These are phyloP conservation scores for Thalassiosira mediterranea DNA, from an alignment of 352 stramenopile species.

Conservation along the genomic window DNA sequence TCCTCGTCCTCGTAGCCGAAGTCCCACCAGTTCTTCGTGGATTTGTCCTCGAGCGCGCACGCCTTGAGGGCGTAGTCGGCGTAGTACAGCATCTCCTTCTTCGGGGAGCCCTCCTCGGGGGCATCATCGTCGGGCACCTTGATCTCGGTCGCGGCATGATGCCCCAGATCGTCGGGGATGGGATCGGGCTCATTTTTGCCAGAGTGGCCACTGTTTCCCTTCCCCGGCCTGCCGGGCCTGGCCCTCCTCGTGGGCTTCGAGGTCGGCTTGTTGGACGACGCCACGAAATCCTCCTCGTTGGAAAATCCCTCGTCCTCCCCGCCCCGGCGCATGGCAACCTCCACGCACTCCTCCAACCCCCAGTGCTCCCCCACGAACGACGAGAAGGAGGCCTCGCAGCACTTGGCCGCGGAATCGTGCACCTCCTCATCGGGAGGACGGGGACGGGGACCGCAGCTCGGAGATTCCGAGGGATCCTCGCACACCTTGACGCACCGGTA, in stretches of 20 bases:
- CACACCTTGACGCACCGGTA: background rate
- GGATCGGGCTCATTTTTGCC: no score
- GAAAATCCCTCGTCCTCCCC: background rate
- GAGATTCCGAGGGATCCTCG: conserved; percentile 1
- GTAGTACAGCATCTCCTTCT: conserved; percentile 1
- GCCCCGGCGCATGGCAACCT: background rate
- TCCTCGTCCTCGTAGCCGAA: background rate
- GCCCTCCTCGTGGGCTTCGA: no score
- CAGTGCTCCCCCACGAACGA: background rate
- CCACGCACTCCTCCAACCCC: background rate
- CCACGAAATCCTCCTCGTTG: no score
- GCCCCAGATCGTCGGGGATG: no score
- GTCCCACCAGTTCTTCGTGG: background rate
- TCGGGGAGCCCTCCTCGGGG: no score
- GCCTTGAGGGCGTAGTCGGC: background rate
- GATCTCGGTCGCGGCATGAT: no score
- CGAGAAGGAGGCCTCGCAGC: background rate
- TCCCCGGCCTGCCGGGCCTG: no score
- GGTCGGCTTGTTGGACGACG: no score
- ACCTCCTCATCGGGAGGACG: background rate
- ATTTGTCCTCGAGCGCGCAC: background rate
- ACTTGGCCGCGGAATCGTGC: background rate
- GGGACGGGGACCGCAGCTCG: background rate
- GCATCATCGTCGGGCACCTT: no score
- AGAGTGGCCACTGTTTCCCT: no score